Base-by-base conservation (phyloP, 495 filamentous ascomycete genomes). In the Hypomontagnella monticulosa region DNA sequence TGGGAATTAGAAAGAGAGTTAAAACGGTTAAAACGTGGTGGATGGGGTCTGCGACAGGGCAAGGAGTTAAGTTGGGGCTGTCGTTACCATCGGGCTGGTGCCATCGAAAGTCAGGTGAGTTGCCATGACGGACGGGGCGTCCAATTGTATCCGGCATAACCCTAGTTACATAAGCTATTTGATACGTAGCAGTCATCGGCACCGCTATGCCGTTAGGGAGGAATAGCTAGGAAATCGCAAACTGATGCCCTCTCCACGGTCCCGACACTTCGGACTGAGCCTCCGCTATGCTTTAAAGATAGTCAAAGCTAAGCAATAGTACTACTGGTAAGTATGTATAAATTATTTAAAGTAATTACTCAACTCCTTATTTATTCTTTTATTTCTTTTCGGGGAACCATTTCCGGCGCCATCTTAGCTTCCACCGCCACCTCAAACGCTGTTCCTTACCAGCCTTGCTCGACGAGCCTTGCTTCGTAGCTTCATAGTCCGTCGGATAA, bases 101-200 rank as follows among this genome's bases (percentile, higher is more conserved):
- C 48, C 56, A 19, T 57, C 11, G 42, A 33, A 57, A 58, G 67
- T 70, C 67, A 70, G 61, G 61, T 70, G 67, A 70, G 62, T 37
- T 51, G 23, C 36, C 7, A 57, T 19, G 37, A 33, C 12, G 50
- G 40, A 61, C 11, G 44, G 56, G 55, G 51, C 60, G 47, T 41
- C 66, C 66, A 69, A 69, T 69, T 27, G 41, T 16, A n/a, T 9
- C 7, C 10, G 7, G 20, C 7, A 1, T 49, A 53, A 44, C 36
- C 38, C 20, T 43, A 10, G 44, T 57, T 67, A 64, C 59, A 38
- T 68, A 46, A 41, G 55, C 9, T 52, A 37, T 19, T 44, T 51
- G 60, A 65, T 65, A 60, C 60, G 18, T 56, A 59, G 43, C 34
- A 5, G 30, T 27, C 43, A 48, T 56, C 51, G 20, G 36, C 37